Evolutionary conservation across 257 asterid species (phyloP).

Genomic region (Gynochthodes officinalis): DNA sequence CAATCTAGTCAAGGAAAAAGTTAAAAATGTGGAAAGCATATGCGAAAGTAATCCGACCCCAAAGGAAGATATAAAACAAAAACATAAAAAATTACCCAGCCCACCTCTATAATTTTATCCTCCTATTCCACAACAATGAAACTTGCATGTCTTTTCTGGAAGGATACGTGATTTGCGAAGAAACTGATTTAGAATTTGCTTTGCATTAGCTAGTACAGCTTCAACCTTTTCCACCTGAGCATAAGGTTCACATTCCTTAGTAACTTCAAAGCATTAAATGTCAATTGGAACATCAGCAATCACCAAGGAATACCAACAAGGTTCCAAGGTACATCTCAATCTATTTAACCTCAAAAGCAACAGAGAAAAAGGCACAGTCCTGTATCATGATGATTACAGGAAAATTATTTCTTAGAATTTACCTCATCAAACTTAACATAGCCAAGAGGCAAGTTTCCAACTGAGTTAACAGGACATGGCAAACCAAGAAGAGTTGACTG

Average conservation of each 20-base stretch:
- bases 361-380: neutral
- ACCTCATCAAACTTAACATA: slow-evolving; percentile 69
- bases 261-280: slow-evolving; percentile 15
- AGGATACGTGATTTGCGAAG: slow-evolving; percentile 88
- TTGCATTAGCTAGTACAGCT: slow-evolving; percentile 87
- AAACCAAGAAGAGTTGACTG: slow-evolving; percentile 95
- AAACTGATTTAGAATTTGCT: slow-evolving; percentile 85
- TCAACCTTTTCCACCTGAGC: slow-evolving; percentile 78
- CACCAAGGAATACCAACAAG: neutral
- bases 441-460: slow-evolving; percentile 88
- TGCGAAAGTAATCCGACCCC: neutral
- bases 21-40: neutral
- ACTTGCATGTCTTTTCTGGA: neutral
- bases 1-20: slow-evolving; percentile 49
- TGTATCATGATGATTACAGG: neutral
- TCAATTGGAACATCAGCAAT: slow-evolving; percentile 12
- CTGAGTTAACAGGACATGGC: slow-evolving; percentile 93
- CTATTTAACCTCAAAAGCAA: neutral
- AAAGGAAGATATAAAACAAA: neutral
- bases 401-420: slow-evolving; percentile 20
- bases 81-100: neutral
- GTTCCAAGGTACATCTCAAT: neutral
- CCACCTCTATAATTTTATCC: neutral
- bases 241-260: slow-evolving; percentile 11
- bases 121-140: neutral